Evolutionary conservation across 176 grass and related monocot genomes (phyloP).

Genomic region (Guadua angustifolia): DNA sequence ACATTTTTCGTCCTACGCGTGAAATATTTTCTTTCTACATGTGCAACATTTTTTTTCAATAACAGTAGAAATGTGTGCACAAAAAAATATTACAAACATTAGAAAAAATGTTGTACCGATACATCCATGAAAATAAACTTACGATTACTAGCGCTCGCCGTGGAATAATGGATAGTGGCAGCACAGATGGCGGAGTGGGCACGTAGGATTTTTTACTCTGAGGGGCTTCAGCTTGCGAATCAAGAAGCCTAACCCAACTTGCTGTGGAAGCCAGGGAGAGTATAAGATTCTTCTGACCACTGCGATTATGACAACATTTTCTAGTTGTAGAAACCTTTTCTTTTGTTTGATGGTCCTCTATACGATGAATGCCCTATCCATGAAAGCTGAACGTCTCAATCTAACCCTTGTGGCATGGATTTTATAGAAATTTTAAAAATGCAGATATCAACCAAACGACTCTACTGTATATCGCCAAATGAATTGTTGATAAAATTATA

Average conservation of each 20-base stretch:
- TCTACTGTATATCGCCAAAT: background rate
- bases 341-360: background rate
- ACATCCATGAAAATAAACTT: too few relatives aligned
- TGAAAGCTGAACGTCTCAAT: too few relatives aligned
- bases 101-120: too few relatives aligned
- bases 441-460: background rate
- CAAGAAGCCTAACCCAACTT: conserved; percentile 2
- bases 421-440: background rate
- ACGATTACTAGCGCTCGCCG: too few relatives aligned
- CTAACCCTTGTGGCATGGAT: background rate
- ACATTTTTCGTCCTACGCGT: too few relatives aligned
- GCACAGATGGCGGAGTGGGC: conserved; percentile 10
- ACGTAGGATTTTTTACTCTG: background rate
- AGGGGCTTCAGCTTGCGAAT: background rate
- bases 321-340: background rate
- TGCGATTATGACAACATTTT: background rate
- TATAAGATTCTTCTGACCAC: background rate
- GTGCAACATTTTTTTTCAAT: too few relatives aligned
- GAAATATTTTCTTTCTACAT: too few relatives aligned
- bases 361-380: too few relatives aligned
- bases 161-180: background rate
- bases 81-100: too few relatives aligned
- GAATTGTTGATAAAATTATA: too few relatives aligned
- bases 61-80: too few relatives aligned
- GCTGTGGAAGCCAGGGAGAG: background rate